A percentile compares a stretch with the other conserved stretches of the same genome.
Evolutionary conservation across 805 yeast species (phyloP).

Genomic region (Cyberlindnera mississippiensis): DNA sequence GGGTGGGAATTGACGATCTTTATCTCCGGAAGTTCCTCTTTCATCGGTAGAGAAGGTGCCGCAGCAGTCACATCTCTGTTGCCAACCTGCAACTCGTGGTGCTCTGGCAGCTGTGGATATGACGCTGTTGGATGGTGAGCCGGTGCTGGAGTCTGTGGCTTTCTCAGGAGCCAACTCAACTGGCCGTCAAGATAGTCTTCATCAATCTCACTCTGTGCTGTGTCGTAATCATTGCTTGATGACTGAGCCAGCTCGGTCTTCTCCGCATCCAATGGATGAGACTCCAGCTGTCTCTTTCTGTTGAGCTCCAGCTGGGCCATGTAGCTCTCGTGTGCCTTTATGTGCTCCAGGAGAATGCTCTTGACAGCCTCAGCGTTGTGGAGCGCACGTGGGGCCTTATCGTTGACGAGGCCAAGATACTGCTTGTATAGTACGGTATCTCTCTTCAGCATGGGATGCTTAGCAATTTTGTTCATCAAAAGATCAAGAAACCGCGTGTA

Average conservation of each 20-base stretch:
- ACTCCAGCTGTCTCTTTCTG: constrained; percentile 21
- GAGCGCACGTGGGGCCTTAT: constrained; percentile 21
- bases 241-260: background rate
- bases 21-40: constrained; percentile 1
- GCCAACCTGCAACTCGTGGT: constrained; percentile 1
- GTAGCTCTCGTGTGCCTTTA: constrained; percentile 27
- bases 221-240: background rate
- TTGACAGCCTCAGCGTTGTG: constrained; percentile 25
- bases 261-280: background rate
- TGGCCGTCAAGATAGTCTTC: background rate
- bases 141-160: background rate
- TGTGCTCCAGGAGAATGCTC: constrained; percentile 30
- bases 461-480: constrained; percentile 42
- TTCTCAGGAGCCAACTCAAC: background rate
- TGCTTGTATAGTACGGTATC: constrained; percentile 17
- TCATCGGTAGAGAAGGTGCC: constrained; percentile 2
- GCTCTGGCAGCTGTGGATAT: constrained; percentile 19
- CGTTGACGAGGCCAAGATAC: constrained; percentile 20
- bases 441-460: constrained; percentile 40
- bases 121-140: constrained; percentile 8
- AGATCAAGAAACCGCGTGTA: constrained; percentile 59
- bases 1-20: background rate
- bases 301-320: constrained; percentile 23
- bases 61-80: no score
- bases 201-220: background rate